Base-by-base conservation (phyloP, 257 asterid species). In the Leonotis leonurus region DNA sequence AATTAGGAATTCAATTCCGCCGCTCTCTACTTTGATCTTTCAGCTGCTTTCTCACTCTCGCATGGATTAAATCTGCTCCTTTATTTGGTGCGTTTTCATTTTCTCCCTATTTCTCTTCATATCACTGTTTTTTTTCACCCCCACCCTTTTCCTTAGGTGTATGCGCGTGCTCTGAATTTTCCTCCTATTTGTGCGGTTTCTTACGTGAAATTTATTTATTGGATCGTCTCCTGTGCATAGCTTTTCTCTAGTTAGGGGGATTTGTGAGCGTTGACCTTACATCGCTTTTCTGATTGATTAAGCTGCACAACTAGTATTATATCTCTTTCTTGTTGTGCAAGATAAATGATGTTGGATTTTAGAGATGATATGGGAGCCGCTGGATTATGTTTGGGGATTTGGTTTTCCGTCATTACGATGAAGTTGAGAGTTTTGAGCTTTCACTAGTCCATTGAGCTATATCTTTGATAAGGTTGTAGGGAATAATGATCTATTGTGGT, bases 31-130 rank as follows among this genome's bases (percentile, higher is more conserved):
- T 67, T 49, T 59, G 63, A 51, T 67, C 63, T 45, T 65, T 20
- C 75, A 39, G 64, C 77, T 51, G 62, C 75, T 69, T 35, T 56
- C 61, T 60, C 57, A 43, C 65, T 78, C 79, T 65, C 62, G 56
- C 75, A 67, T 75, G 80, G 71, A 69, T 77, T 73, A 49, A 81
- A 51, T 69, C 73, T 39, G 50, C 41, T 39, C 39, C 26, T 41
- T 54, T 27, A 40, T 45, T 63, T n/a, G 75, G 78, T 73, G 65
- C 55, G 50, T 30, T 24, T 53, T 29, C n/a, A 8, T 10, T 11
- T 39, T 55, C 41, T 22, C 8, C 41, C 62, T 36, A 14, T 22
- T 44, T 62, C 25, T 60, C 21, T 51, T 22, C 43, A 7, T 30
- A 41, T 41, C 43, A 48, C 0, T 21, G 7, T 20, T 17, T 60